Conservation (phyloP, 2,329 filamentous ascomycete species). For the Metarhizium robertsii region DNA sequence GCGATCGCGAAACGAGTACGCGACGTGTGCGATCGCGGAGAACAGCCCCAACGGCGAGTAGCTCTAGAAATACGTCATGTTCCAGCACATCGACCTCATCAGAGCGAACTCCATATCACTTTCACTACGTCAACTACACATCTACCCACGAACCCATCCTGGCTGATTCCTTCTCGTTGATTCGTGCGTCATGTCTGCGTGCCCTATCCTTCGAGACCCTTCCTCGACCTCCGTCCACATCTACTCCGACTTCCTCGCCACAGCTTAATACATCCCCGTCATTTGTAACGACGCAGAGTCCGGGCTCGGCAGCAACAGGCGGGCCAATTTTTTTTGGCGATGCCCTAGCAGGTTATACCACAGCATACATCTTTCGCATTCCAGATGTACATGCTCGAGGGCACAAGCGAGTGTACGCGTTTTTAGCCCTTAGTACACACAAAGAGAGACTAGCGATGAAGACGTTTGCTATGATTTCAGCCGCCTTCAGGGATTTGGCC, state of each 20-base stretch:
- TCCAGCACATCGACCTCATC: constrained; percentile 45
- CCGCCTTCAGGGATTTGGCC: constrained; percentile 54
- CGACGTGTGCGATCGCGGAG: constrained; percentile 30
- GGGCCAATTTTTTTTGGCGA: constrained; percentile 63
- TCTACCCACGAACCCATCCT: constrained; percentile 57
- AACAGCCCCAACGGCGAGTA: constrained; percentile 32
- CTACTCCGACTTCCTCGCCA: constrained; percentile 27
- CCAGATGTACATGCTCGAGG: constrained; percentile 59
- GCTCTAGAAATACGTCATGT: constrained; percentile 36
- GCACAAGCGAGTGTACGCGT: constrained; percentile 60
- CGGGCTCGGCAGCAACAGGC: constrained; percentile 47
- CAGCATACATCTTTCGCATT: constrained; percentile 61
- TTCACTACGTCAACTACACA: constrained; percentile 58
- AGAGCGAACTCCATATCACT: constrained; percentile 39
- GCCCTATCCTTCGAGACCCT: constrained; percentile 59
- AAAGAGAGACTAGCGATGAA: constrained; percentile 57
- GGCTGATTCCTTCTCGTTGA: constrained; percentile 54
- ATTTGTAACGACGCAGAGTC: constrained; percentile 45
- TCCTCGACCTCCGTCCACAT: constrained; percentile 42
- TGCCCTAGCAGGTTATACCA: constrained; percentile 55
- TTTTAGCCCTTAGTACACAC: constrained; percentile 56
- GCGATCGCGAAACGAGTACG: constrained; percentile 33
- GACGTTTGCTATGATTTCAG: constrained; percentile 52
- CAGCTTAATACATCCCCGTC: constrained; percentile 31
- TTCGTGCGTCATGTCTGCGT: constrained; percentile 56